Evolutionary conservation across 106 monocot genomes (phyloP).

Genomic region (Gastrodia elata): DNA sequence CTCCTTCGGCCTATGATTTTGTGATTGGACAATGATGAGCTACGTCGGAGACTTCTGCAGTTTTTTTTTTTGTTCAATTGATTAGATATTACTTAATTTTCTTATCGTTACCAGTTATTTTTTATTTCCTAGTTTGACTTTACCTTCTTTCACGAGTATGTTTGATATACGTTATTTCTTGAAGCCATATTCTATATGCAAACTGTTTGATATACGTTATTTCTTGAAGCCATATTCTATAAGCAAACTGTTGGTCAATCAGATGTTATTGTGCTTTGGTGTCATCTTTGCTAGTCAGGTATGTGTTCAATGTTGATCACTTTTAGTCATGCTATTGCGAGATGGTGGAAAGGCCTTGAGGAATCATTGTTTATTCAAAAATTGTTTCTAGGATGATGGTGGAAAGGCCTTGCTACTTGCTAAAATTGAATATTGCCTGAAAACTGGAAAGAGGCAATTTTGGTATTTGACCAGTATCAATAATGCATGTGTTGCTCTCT

Average conservation of each 20-base stretch:
- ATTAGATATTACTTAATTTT: background rate
- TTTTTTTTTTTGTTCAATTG: background rate
- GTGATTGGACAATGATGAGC: no score
- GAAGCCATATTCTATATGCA: conserved; percentile 70
- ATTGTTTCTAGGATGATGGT: conserved; percentile 39
- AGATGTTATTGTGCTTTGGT: conserved; percentile 83
- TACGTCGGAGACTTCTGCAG: background rate
- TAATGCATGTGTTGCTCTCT: conserved; percentile 82
- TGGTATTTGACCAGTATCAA: conserved; percentile 57
- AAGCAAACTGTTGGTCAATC: conserved; percentile 80
- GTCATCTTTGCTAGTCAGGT: conserved; percentile 82
- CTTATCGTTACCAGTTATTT: background rate
- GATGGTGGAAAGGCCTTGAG: background rate
- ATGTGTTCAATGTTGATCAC: background rate
- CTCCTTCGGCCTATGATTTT: no score
- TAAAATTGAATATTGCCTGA: conserved; percentile 68
- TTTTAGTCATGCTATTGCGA: background rate
- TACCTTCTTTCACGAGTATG: background rate
- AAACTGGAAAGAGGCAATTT: conserved; percentile 57
- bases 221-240: conserved; percentile 58
- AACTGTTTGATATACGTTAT: conserved; percentile 59
- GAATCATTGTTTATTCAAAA: background rate
- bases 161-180: conserved; percentile 11
- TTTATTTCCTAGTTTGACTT: background rate
- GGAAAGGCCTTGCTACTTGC: conserved; percentile 64